Base-by-base conservation (phyloP, 2,329 filamentous ascomycete species). In the Ilyonectria sp. region DNA sequence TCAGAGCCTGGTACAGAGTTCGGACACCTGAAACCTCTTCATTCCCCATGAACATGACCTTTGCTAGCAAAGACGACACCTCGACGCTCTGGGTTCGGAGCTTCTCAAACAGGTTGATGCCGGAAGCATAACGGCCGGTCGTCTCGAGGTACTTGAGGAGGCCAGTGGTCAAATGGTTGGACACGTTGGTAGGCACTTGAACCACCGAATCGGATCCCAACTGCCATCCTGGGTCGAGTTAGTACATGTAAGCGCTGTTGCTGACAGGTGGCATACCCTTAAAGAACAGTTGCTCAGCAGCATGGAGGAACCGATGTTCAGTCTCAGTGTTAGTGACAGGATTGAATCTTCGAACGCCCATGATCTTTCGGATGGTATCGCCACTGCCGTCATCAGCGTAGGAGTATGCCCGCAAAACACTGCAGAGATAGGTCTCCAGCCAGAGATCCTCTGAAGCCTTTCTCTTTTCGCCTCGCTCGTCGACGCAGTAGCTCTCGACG, bases 321-420 rank as follows among this genome's bases (percentile, higher is more conserved):
- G 94, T 94, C 81, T 99, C 96, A n/a, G 96, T 98, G 80, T 93
- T 98, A 54, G 94, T 98, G 68, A 99, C 94, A 1, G 96, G 96
- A 78, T 99, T 99, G 87, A 99, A 98, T 70, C 96, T 90, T 74
- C 96, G 89, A 57, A 98, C 94, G n/a, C 95, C 96, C 79, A 98
- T 93, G 67, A 99, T 98, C 84, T 96, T 97, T 81, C 96, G 93
- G 79, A 98, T 97, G 1, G 93, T 93, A 76, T 98, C 95, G 61
- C 95, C 95, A 62, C 93, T 96, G 50, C 95, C 95, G 80, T 98
- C 93, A 79, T 99, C 95, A 56, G 96, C 96, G 79, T 99, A 99
- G 1, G 94, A 95, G 81, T 98, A 99, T 67, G 96, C 95, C 75
- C 96, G 89, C 69, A 99, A 84, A 8, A 99, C 94, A 70, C 93